phyloP scores from a whole-genome alignment of 2,329 filamentous ascomycete genomes.

The Fusarium transvaalense region DNA sequence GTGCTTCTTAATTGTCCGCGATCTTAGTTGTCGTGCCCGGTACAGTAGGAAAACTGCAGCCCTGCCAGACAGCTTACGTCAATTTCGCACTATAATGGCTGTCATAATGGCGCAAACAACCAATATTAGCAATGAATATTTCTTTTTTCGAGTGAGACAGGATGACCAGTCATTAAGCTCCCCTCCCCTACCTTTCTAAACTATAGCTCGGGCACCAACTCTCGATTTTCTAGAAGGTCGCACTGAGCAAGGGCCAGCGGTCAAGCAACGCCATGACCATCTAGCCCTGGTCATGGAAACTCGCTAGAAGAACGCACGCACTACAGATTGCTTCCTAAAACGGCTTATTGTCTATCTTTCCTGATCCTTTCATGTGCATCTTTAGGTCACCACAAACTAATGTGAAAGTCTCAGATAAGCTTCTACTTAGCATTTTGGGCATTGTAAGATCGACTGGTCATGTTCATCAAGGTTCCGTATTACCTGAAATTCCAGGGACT shows the following conservation, averaged over 20 bases:
- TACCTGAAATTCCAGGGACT: not conserved
- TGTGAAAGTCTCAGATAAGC: not conserved
- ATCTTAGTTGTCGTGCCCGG: too few species aligned
- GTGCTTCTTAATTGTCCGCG: not conserved
- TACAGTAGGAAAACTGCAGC: constrained; percentile 9
- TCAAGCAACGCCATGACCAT: constrained; percentile 43
- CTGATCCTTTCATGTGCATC: not conserved
- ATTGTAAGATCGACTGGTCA: constrained; percentile 1
- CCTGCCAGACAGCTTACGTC: constrained; percentile 19
- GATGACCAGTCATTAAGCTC: constrained; percentile 1
- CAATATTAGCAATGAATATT: not conserved
- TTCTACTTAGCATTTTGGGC: not conserved
- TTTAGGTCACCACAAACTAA: constrained; percentile 28
- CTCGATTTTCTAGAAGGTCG: constrained; percentile 37
- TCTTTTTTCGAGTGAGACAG: constrained; percentile 3
- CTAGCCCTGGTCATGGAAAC: constrained; percentile 45
- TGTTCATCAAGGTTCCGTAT: not conserved
- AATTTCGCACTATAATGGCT: not conserved
- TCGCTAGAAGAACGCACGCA: constrained; percentile 46
- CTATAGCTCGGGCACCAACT: not conserved
- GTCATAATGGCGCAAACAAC: not conserved
- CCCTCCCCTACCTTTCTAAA: not conserved
- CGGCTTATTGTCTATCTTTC: constrained; percentile 1
- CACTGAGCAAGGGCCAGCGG: constrained; percentile 37
- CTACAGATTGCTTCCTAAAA: constrained; percentile 39